Percentiles rank a stretch among this genome's conserved stretches.
Evolutionary conservation across 2,329 filamentous ascomycete genomes (phyloP).

Genomic region (Colletotrichum falcatum): DNA sequence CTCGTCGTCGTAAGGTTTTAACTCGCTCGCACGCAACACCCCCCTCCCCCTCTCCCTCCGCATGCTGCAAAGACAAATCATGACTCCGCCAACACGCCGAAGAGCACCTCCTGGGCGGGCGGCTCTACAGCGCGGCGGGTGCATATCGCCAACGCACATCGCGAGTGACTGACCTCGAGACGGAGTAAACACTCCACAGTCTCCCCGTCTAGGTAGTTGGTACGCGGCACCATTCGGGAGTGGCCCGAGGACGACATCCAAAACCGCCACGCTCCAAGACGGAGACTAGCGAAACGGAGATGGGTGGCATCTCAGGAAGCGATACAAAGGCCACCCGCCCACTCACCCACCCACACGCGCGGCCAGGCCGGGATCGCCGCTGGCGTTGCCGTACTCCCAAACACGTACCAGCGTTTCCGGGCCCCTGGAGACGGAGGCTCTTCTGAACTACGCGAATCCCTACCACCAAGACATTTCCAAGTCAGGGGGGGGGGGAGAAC

Average conservation of each 20-base stretch:
- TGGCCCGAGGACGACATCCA: neutral
- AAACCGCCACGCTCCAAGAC: neutral
- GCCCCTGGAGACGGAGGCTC: constrained; percentile 13
- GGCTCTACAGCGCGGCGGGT: neutral
- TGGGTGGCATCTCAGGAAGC: constrained; percentile 7
- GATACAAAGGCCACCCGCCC: neutral
- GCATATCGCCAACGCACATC: constrained; percentile 14
- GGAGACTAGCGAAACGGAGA: neutral
- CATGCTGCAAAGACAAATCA: neutral
- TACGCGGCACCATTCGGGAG: neutral
- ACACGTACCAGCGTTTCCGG: constrained; percentile 31
- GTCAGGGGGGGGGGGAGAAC: constrained; percentile 8
- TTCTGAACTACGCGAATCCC: constrained; percentile 10
- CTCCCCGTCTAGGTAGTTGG: neutral
- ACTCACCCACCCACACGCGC: neutral
- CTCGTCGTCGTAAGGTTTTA: neutral
- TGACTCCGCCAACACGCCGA: neutral
- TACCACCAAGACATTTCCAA: constrained; percentile 20
- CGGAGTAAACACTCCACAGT: neutral
- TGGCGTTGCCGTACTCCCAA: constrained; percentile 31
- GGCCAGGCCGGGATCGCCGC: neutral
- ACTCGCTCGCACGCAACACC: neutral
- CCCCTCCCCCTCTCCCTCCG: neutral
- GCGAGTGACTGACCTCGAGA: neutral
- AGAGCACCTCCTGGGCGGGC: neutral